Percentiles rank a stretch among this genome's conserved stretches.
Evolutionary conservation across 345 rosid species (phyloP).

Genomic region (Sapria himalayana): DNA sequence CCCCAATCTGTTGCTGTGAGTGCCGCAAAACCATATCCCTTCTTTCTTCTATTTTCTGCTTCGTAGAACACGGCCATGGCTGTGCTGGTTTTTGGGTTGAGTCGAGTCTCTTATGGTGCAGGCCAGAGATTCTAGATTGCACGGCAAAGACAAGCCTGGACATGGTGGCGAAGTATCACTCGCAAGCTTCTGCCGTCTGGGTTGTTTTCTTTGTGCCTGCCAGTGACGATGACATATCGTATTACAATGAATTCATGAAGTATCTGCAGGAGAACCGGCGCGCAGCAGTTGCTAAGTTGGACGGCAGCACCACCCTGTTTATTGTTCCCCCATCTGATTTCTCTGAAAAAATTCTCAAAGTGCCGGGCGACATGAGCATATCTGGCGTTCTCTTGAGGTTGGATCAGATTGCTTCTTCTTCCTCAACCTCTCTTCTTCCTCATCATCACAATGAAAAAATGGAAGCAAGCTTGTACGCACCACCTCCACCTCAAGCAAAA

Average conservation of each 20-base stretch:
- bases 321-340: constrained; percentile 94
- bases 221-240: constrained; percentile 65
- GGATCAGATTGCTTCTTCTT: constrained; percentile 26
- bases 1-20: constrained; percentile 67
- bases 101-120: too few relatives aligned
- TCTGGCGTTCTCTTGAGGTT: constrained; percentile 74
- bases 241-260: constrained; percentile 80
- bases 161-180: constrained; percentile 86
- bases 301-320: constrained; percentile 71
- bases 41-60: constrained; percentile 1
- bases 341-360: constrained; percentile 77
- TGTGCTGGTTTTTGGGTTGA: too few relatives aligned
- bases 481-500: too few relatives aligned
- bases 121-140: constrained; percentile 89
- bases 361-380: constrained; percentile 79
- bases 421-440: too few relatives aligned
- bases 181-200: constrained; percentile 83
- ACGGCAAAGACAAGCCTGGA: constrained; percentile 89
- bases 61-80: too few relatives aligned
- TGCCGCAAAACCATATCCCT: constrained; percentile 7
- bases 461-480: too few relatives aligned
- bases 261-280: constrained; percentile 86
- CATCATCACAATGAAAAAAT: too few relatives aligned
- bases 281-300: constrained; percentile 85
- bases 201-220: constrained; percentile 87